These are phyloP conservation scores for Melampsora abietis-canadensis DNA, from an alignment of 1,284 basidiomycete species.

Conservation along the genomic window DNA sequence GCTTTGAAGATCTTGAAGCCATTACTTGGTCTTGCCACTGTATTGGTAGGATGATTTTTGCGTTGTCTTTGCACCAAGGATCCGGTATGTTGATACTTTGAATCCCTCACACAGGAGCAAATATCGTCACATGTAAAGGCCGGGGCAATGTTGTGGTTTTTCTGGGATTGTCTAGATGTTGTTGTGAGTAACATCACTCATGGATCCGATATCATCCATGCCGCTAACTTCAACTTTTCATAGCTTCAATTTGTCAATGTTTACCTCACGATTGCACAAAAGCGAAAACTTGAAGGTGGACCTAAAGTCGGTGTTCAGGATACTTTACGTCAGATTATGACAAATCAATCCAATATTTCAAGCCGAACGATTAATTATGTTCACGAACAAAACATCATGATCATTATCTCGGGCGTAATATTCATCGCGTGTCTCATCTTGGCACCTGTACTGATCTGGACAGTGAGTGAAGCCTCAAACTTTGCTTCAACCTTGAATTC, in stretches of 20 bases:
- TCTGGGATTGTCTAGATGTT: conserved; percentile 1
- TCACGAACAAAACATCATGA: neutral
- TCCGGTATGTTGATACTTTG: neutral
- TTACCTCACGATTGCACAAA: neutral
- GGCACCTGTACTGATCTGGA: neutral
- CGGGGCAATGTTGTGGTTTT: neutral
- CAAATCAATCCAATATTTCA: neutral
- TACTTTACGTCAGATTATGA: neutral
- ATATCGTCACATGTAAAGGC: neutral
- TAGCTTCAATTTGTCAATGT: neutral
- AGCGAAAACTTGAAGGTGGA: neutral
- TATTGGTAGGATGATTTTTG: neutral
- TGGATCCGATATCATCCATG: neutral
- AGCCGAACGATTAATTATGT: neutral
- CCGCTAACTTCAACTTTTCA: neutral
- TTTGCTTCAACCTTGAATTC: neutral
- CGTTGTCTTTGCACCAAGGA: neutral
- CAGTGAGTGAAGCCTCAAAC: neutral
- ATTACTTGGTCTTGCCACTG: neutral
- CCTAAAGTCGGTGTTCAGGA: neutral
- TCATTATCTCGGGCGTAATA: conserved; percentile 1
- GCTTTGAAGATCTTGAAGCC: neutral
- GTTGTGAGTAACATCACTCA: neutral
- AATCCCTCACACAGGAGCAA: neutral
- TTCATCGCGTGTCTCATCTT: neutral